These are phyloP conservation scores for Ceratocystis smalleyi DNA, from an alignment of 2,329 filamentous ascomycete species.

Conservation along the genomic window DNA sequence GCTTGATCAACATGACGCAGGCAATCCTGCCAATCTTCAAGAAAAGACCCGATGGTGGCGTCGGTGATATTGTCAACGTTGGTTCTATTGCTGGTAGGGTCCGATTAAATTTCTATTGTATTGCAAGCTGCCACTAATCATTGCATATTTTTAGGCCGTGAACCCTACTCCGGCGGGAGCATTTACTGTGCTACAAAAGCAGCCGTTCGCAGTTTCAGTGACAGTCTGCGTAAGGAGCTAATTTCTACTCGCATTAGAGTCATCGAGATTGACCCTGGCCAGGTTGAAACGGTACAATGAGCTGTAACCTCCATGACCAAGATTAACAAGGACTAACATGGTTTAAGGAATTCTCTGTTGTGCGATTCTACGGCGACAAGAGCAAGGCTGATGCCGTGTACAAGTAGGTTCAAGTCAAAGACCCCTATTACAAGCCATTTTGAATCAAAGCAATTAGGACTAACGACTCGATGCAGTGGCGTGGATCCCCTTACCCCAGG, in stretches of 20 bases:
- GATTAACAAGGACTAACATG: slow-evolving; percentile 10
- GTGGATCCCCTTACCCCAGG: slow-evolving; percentile 74
- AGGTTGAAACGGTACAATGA: slow-evolving; percentile 65
- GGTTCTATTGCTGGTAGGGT: slow-evolving; percentile 64
- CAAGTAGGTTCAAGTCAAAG: slow-evolving; percentile 39
- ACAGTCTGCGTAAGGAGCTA: slow-evolving; percentile 66
- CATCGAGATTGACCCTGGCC: slow-evolving; percentile 80
- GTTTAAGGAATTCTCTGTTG: slow-evolving; percentile 60
- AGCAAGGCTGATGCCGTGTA: slow-evolving; percentile 81
- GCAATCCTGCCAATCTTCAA: slow-evolving; percentile 72
- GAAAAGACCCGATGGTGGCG: slow-evolving; percentile 55
- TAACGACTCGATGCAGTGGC: slow-evolving; percentile 32
- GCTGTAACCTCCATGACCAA: neutral
- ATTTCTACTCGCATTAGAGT: slow-evolving; percentile 66
- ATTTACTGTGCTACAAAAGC: slow-evolving; percentile 94
- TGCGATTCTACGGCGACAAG: slow-evolving; percentile 80
- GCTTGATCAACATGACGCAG: slow-evolving; percentile 93
- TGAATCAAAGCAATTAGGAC: slow-evolving; percentile 10
- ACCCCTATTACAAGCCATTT: neutral
- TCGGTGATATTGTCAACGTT: slow-evolving; percentile 88
- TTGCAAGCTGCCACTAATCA: neutral
- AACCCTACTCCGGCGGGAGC: slow-evolving; percentile 68
- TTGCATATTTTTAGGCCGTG: slow-evolving; percentile 36
- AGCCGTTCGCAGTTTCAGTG: slow-evolving; percentile 71
- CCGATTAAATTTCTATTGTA: neutral